Percentiles rank a stretch among this genome's conserved stretches.
Conservation (phyloP, 1,284 basidiomycete genomes). For the Tilletia setariae region DNA sequence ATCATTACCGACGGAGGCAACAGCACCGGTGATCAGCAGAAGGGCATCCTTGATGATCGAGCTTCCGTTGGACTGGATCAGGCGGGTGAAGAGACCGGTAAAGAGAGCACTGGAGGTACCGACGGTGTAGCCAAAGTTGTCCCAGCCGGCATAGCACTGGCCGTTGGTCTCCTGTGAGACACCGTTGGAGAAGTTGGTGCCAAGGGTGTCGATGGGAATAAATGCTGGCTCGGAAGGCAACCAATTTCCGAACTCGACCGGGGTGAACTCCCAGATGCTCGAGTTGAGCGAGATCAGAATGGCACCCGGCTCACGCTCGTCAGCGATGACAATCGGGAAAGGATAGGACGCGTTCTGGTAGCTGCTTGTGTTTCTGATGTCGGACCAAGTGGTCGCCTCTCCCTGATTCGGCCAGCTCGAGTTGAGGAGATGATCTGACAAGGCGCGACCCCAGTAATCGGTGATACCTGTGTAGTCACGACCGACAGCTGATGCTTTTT, state of each 20-base stretch:
- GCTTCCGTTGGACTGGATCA: constrained; percentile 27
- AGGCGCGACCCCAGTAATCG: constrained; percentile 50
- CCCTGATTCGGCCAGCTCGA: constrained; percentile 40
- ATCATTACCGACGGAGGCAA: background rate
- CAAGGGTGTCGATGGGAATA: constrained; percentile 47
- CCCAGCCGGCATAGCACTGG: constrained; percentile 39
- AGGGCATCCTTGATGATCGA: constrained; percentile 28
- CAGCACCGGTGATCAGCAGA: constrained; percentile 2
- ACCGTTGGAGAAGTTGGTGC: constrained; percentile 40
- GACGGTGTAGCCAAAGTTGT: constrained; percentile 42
- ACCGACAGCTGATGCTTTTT: constrained; percentile 30
- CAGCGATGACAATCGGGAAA: constrained; percentile 58
- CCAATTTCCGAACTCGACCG: constrained; percentile 59
- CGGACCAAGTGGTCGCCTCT: constrained; percentile 37
- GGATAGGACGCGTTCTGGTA: constrained; percentile 42
- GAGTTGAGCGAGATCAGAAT: constrained; percentile 55
- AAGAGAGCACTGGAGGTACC: constrained; percentile 54
- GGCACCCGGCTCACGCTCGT: constrained; percentile 58
- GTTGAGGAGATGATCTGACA: constrained; percentile 48
- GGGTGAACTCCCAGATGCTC: constrained; percentile 57
- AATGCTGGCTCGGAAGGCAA: constrained; percentile 50
- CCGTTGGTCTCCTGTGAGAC: constrained; percentile 23
- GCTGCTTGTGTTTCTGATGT: constrained; percentile 38
- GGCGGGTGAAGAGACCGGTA: constrained; percentile 49
- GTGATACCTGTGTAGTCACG: constrained; percentile 37